Conservation (phyloP, 2,329 filamentous ascomycete species). For the Elsinoe ampelina region DNA sequence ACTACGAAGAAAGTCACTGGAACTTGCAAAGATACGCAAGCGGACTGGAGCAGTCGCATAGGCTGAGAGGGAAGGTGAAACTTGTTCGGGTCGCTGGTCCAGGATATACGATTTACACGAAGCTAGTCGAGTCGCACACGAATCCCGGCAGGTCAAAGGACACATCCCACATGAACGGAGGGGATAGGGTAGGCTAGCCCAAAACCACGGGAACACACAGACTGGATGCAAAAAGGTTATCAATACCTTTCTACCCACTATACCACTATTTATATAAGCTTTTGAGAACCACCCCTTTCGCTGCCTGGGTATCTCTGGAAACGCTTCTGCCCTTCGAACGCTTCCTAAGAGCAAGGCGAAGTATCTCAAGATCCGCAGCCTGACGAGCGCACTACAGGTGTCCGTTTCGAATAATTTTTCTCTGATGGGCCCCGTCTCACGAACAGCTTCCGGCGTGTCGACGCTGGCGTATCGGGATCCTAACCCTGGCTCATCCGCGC, state of each 20-base stretch:
- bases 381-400: neutral
- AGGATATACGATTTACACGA: no score
- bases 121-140: no score
- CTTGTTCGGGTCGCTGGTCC: no score
- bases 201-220: neutral
- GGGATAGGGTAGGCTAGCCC: no score
- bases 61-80: no score
- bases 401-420: neutral
- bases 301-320: neutral
- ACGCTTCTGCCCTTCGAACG: no score
- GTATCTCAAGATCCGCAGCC: no score
- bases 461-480: neutral
- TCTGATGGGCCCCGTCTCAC: neutral
- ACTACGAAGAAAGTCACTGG: neutral
- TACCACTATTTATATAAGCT: neutral
- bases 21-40: no score
- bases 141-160: neutral
- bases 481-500: constrained; percentile 11
- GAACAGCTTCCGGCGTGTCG: neutral
- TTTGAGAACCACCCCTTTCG: neutral
- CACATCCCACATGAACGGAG: neutral
- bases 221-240: neutral
- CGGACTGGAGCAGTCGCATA: no score
- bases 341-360: no score
- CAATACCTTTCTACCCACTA: neutral